Conservation (phyloP, 116 monocot species). For the Dioscorea cayenensis region DNA sequence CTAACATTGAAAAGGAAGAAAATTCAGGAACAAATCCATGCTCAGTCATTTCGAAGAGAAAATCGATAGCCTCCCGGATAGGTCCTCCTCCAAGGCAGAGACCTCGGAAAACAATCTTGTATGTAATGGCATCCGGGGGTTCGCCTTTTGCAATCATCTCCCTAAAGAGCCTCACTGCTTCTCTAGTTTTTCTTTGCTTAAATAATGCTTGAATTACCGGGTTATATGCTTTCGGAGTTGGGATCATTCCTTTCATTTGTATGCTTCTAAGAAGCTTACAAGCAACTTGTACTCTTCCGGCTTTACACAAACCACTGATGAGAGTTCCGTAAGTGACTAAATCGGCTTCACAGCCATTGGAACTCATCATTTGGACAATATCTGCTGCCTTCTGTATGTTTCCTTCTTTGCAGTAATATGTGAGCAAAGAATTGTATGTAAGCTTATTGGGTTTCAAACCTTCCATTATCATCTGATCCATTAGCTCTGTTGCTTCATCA, state of each 20-base stretch:
- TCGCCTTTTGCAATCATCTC: constrained; percentile 72
- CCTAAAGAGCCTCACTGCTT: constrained; percentile 76
- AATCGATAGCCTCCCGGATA: constrained; percentile 79
- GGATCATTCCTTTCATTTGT: constrained; percentile 78
- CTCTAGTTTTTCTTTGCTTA: constrained; percentile 60
- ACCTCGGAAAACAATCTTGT: constrained; percentile 82
- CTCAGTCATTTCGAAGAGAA: constrained; percentile 70
- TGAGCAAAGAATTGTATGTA: constrained; percentile 85
- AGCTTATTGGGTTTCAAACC: constrained; percentile 82
- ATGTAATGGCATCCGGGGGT: constrained; percentile 69
- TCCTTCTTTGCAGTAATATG: constrained; percentile 78
- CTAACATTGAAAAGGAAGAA: constrained; percentile 64
- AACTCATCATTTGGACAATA: constrained; percentile 79
- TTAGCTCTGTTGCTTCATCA: constrained; percentile 75
- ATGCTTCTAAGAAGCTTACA: constrained; percentile 69
- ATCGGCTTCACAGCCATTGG: constrained; percentile 86
- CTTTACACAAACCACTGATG: constrained; percentile 78
- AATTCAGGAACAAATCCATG: constrained; percentile 74
- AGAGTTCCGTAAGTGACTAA: constrained; percentile 79
- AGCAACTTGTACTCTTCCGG: constrained; percentile 64
- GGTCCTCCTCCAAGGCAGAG: constrained; percentile 81
- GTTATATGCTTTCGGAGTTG: constrained; percentile 78
- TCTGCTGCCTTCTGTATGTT: constrained; percentile 82
- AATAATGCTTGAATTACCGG: constrained; percentile 89
- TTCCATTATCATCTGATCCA: constrained; percentile 83